phyloP scores from a whole-genome alignment of 1,284 basidiomycete genomes.

The Cryptococcus sp. region DNA sequence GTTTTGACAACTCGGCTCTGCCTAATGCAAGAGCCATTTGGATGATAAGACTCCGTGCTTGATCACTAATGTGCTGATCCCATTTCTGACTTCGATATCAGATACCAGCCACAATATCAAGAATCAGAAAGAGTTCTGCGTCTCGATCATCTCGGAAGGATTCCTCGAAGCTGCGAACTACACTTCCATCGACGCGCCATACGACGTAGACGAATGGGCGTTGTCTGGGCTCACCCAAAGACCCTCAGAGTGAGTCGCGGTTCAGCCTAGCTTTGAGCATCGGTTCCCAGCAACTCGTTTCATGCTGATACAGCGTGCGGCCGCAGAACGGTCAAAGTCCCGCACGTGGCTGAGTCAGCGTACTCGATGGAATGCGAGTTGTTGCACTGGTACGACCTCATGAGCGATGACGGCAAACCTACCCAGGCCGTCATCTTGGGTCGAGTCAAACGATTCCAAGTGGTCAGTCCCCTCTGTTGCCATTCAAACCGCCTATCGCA shows the following conservation, averaged over 20 bases:
- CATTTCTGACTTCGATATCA: no score
- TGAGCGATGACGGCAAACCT: constrained; percentile 50
- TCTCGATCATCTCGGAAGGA: constrained; percentile 73
- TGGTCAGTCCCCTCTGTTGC: constrained; percentile 36
- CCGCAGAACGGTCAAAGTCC: constrained; percentile 59
- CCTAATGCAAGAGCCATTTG: no score
- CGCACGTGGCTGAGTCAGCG: constrained; percentile 69
- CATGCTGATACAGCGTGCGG: no score
- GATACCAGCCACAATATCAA: constrained; percentile 71
- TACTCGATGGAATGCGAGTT: constrained; percentile 73
- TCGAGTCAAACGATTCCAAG: constrained; percentile 65
- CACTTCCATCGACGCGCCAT: constrained; percentile 66
- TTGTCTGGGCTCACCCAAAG: constrained; percentile 67
- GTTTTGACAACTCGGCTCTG: no score
- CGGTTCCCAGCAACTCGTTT: background rate
- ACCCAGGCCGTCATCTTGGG: constrained; percentile 66
- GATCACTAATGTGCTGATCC: no score
- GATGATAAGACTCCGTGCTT: no score
- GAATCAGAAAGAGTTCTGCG: constrained; percentile 68
- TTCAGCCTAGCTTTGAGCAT: background rate
- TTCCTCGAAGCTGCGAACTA: constrained; percentile 73
- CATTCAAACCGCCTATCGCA: no score
- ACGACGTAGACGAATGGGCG: constrained; percentile 68
- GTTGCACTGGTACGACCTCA: constrained; percentile 62
- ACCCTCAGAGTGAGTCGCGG: constrained; percentile 60